These are phyloP conservation scores for Xerocomus spinulosus DNA, from an alignment of 768 basidiomycete species.

Conservation along the genomic window DNA sequence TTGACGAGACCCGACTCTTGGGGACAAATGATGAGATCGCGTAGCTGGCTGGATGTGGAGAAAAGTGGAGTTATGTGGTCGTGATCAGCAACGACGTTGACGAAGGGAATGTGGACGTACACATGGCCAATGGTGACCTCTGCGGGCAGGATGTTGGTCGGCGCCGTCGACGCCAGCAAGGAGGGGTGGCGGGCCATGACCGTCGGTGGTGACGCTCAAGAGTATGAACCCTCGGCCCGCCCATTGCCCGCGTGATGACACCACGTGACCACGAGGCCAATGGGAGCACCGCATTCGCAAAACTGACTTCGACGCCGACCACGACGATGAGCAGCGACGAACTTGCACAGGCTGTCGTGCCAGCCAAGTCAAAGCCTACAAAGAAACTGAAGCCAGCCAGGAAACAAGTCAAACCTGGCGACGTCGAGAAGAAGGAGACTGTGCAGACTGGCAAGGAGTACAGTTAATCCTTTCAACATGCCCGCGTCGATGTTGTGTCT, in stretches of 20 bases:
- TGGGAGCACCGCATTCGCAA: not conserved
- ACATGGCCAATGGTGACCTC: conserved; percentile 58
- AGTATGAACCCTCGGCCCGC: conserved; percentile 15
- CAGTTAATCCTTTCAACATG: conserved; percentile 52
- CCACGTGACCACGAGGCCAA: conserved; percentile 19
- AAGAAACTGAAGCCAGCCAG: conserved; percentile 89
- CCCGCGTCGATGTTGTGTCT: conserved; percentile 1
- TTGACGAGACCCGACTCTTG: conserved; percentile 59
- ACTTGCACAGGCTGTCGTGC: conserved; percentile 12
- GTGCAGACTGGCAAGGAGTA: conserved; percentile 95
- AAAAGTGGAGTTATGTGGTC: conserved; percentile 7
- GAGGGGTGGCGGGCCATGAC: conserved; percentile 47
- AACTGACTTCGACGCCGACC: conserved; percentile 1
- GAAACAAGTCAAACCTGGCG: conserved; percentile 87
- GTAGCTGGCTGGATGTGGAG: conserved; percentile 52
- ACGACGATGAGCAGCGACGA: conserved; percentile 32
- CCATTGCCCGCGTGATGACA: conserved; percentile 15
- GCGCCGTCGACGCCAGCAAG: conserved; percentile 40
- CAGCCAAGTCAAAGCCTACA: conserved; percentile 23
- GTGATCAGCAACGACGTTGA: not conserved
- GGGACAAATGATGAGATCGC: conserved; percentile 76
- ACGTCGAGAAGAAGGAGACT: conserved; percentile 84
- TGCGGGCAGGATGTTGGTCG: conserved; percentile 39
- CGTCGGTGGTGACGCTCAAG: conserved; percentile 10
- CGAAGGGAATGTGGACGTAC: conserved; percentile 35